Evolutionary conservation across 148 eudicot genomes (phyloP).

Genomic region (Limonium bicolor): DNA sequence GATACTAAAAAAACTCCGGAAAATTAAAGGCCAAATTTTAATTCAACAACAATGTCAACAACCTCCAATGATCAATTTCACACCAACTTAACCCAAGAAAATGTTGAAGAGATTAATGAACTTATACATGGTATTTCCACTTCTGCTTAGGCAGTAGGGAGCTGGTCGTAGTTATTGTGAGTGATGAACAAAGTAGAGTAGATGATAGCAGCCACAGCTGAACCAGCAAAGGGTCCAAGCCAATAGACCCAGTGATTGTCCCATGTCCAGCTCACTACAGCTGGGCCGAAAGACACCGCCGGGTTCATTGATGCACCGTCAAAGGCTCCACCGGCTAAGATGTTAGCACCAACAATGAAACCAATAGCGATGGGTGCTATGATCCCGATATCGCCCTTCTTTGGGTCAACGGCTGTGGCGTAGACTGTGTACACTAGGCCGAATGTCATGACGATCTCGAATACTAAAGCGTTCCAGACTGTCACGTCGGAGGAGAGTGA

Average conservation of each 20-base stretch:
- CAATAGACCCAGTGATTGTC: conserved; percentile 82
- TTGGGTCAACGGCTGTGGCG: conserved; percentile 77
- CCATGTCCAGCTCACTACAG: conserved; percentile 88
- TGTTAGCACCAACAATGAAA: conserved; percentile 78
- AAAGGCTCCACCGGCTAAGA: conserved; percentile 79
- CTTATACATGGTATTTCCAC: too few species aligned
- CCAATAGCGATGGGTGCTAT: conserved; percentile 78
- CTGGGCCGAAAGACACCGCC: conserved; percentile 81
- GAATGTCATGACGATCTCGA: conserved; percentile 83
- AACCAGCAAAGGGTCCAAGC: conserved; percentile 61
- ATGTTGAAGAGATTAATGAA: too few species aligned
- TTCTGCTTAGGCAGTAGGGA: too few species aligned
- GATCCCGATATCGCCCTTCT: conserved; percentile 63
- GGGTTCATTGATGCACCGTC: conserved; percentile 94
- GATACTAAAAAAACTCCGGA: too few species aligned
- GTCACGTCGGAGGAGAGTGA: conserved; percentile 56
- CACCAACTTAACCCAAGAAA: too few species aligned
- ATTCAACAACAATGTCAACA: too few species aligned
- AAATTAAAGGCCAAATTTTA: too few species aligned
- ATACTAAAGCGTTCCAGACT: conserved; percentile 63
- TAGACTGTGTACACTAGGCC: conserved; percentile 78
- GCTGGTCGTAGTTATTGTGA: conserved; percentile 34
- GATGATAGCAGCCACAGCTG: conserved; percentile 46
- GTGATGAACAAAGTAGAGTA: conserved; percentile 49
- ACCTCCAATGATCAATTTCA: too few species aligned